Evolutionary conservation across 1,139 yeast genomes (phyloP).

Genomic region (Tardiomyces digboiensis): DNA sequence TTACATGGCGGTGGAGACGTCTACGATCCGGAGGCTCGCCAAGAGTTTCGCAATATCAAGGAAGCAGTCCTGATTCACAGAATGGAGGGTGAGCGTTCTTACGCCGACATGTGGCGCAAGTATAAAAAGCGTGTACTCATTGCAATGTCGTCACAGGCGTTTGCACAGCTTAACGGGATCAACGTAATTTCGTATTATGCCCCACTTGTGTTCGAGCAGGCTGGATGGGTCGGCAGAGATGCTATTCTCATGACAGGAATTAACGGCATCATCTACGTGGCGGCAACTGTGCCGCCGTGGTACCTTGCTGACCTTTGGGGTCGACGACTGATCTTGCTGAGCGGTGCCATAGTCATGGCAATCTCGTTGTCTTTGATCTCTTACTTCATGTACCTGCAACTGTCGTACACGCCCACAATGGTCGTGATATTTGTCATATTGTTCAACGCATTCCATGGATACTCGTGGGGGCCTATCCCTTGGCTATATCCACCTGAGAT

Average conservation of each 20-base stretch:
- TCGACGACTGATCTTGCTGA: slow-evolving; percentile 65
- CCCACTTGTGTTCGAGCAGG: slow-evolving; percentile 87
- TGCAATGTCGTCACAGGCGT: slow-evolving; percentile 85
- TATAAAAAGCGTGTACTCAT: slow-evolving; percentile 75
- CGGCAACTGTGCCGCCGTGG: slow-evolving; percentile 87
- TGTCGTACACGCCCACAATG: slow-evolving; percentile 52
- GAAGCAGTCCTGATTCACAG: slow-evolving; percentile 71
- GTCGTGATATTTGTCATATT: slow-evolving; percentile 72
- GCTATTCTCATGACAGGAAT: slow-evolving; percentile 94
- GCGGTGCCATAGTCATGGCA: slow-evolving; percentile 79
- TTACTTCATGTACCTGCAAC: slow-evolving; percentile 50
- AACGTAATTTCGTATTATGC: slow-evolving; percentile 91
- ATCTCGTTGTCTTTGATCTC: slow-evolving; percentile 57
- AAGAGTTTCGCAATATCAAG: slow-evolving; percentile 69
- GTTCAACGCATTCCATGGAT: slow-evolving; percentile 81
- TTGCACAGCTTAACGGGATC: slow-evolving; percentile 91
- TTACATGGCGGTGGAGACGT: slow-evolving; percentile 61
- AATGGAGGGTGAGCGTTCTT: slow-evolving; percentile 67
- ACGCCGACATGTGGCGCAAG: slow-evolving; percentile 56
- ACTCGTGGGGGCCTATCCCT: slow-evolving; percentile 88
- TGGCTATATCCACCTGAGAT: slow-evolving; percentile 91
- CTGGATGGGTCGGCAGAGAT: slow-evolving; percentile 86
- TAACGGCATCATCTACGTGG: slow-evolving; percentile 64
- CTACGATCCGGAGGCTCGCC: slow-evolving; percentile 45
- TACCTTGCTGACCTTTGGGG: slow-evolving; percentile 88